Conservation (phyloP, 306 rosid genomes). For the Rosa lucieae region DNA sequence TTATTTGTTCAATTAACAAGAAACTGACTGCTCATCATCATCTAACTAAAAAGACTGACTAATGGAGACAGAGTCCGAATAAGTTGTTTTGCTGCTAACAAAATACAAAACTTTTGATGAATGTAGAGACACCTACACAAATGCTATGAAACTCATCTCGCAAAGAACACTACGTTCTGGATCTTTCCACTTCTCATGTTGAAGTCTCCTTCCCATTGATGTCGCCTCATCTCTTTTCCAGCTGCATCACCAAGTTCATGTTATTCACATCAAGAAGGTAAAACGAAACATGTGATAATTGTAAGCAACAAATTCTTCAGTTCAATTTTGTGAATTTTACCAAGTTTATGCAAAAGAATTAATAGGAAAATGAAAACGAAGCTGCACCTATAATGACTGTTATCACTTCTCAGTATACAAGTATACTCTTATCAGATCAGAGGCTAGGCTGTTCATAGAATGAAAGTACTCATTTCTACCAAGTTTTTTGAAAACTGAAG, state of each 20-base stretch:
- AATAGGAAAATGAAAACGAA: background rate
- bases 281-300: background rate
- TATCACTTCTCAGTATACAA: background rate
- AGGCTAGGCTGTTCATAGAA: background rate
- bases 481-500: background rate
- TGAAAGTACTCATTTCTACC: background rate
- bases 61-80: conserved; percentile 4
- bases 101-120: conserved; percentile 13
- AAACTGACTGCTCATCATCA: conserved; percentile 19
- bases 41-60: conserved; percentile 22
- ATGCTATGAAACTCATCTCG: conserved; percentile 26
- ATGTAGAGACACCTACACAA: conserved; percentile 12
- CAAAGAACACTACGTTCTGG: conserved; percentile 7
- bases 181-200: background rate
- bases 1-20: conserved; percentile 22
- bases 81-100: conserved; percentile 15
- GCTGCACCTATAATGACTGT: background rate
- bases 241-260: conserved; percentile 50
- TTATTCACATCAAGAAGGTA: background rate
- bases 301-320: background rate
- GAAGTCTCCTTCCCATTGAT: conserved; percentile 44
- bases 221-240: conserved; percentile 53
- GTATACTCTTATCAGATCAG: background rate
- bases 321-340: background rate
- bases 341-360: background rate